A percentile compares a stretch with the other conserved stretches of the same genome.
These are phyloP conservation scores for Carex arenaria DNA, from an alignment of 202 grass and related monocot species.

Conservation along the genomic window DNA sequence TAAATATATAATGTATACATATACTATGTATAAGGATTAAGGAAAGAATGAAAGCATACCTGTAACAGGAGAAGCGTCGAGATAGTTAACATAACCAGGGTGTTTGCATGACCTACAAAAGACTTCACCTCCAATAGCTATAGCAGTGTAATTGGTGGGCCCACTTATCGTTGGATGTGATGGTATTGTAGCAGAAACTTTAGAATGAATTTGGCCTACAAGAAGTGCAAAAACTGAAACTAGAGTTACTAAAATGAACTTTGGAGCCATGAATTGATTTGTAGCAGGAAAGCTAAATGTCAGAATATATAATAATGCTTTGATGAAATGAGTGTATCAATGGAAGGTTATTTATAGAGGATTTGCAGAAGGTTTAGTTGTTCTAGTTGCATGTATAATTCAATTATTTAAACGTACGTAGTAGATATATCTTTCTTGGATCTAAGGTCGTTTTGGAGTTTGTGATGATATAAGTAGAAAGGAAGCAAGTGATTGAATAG, in stretches of 20 bases:
- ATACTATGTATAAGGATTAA: neutral
- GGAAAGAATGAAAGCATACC: slow-evolving; percentile 7
- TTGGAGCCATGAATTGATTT: neutral
- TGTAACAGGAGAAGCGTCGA: slow-evolving; percentile 48
- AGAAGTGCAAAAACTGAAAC: neutral
- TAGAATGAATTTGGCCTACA: neutral
- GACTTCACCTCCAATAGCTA: slow-evolving; percentile 47
- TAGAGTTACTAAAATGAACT: neutral
- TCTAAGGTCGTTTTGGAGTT: neutral
- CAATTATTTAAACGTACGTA: neutral
- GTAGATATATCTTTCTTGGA: neutral
- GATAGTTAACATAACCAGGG: slow-evolving; percentile 26
- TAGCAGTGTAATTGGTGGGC: neutral
- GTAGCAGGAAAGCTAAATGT: neutral
- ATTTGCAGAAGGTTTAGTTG: neutral
- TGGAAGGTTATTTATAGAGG: neutral
- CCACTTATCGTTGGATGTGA: neutral
- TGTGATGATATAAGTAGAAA: neutral
- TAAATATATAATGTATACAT: neutral
- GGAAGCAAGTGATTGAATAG: neutral
- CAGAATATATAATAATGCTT: neutral
- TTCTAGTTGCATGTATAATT: neutral
- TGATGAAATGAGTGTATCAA: neutral
- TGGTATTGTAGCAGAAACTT: neutral
- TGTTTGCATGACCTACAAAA: slow-evolving; percentile 56